phyloP scores from a whole-genome alignment of 2,329 filamentous ascomycete species.

The Epichloe scottii region DNA sequence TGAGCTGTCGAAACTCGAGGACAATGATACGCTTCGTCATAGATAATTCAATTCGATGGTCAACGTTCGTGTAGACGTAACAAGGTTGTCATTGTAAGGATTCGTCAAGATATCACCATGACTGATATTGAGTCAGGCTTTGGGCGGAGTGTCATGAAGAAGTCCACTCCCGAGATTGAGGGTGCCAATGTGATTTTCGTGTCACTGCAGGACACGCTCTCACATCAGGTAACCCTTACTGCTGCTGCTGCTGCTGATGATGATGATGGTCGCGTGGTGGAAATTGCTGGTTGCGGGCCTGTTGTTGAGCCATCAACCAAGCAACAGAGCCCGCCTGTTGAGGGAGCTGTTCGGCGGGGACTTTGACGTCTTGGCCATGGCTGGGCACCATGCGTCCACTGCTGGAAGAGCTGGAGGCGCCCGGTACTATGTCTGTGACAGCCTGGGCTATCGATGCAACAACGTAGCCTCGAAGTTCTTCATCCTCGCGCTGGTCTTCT shows the following conservation, averaged over 20 bases:
- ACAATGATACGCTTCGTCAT: not conserved
- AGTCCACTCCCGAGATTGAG: not conserved
- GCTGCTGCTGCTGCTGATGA: conserved; percentile 18
- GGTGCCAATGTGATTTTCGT: not conserved
- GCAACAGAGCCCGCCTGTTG: conserved; percentile 38
- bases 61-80: not conserved
- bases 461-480: conserved; percentile 62
- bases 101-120: conserved; percentile 3
- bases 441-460: conserved; percentile 62
- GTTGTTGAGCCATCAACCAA: conserved; percentile 37
- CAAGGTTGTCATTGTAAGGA: not conserved
- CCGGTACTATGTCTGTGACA: conserved; percentile 54
- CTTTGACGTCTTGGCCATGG: conserved; percentile 41
- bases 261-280: conserved; percentile 35
- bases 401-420: conserved; percentile 20
- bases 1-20: not conserved
- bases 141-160: not conserved
- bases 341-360: conserved; percentile 46
- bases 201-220: not conserved
- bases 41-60: not conserved
- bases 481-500: conserved; percentile 64
- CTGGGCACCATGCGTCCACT: conserved; percentile 8
- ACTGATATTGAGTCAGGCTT: not conserved
- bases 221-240: not conserved
- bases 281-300: conserved; percentile 26